These are phyloP conservation scores for Starmerella geochares DNA, from an alignment of 805 yeast species.

Conservation along the genomic window DNA sequence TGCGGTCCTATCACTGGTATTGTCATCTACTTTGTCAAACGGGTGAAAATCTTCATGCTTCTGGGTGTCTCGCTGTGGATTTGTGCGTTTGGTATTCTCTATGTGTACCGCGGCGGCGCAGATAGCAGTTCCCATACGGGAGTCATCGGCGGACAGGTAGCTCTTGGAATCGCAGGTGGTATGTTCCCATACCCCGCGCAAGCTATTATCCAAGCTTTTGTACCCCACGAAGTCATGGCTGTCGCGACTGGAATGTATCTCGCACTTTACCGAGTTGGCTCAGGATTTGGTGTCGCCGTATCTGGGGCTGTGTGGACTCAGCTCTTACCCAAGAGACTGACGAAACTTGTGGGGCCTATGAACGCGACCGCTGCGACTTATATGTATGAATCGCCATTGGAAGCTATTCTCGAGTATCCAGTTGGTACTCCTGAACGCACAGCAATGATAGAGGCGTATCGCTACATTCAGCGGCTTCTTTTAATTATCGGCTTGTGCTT, in stretches of 20 bases:
- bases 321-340: slow-evolving; percentile 39
- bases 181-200: slow-evolving; percentile 58
- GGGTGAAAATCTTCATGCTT: slow-evolving; percentile 49
- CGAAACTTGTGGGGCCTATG: slow-evolving; percentile 29
- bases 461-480: slow-evolving; percentile 48
- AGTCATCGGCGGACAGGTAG: slow-evolving; percentile 52
- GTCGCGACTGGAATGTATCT: slow-evolving; percentile 48
- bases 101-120: slow-evolving; percentile 46
- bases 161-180: slow-evolving; percentile 66
- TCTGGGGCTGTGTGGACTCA: slow-evolving; percentile 69
- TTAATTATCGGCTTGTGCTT: slow-evolving; percentile 46
- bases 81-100: slow-evolving; percentile 50
- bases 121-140: slow-evolving; percentile 36
- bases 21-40: slow-evolving; percentile 40
- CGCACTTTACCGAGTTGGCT: slow-evolving; percentile 51
- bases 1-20: slow-evolving; percentile 52
- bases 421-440: slow-evolving; percentile 58
- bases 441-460: slow-evolving; percentile 49
- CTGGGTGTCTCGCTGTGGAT: slow-evolving; percentile 52
- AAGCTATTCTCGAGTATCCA: slow-evolving; percentile 39
- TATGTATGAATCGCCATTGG: slow-evolving; percentile 47
- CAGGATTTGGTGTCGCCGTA: slow-evolving; percentile 52
- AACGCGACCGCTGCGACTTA: slow-evolving; percentile 36
- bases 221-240: slow-evolving; percentile 57
- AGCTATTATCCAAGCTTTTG: slow-evolving; percentile 48